Evolutionary conservation across 2,329 filamentous ascomycete species (phyloP).

Genomic region (Penicillium fuscoglaucum): DNA sequence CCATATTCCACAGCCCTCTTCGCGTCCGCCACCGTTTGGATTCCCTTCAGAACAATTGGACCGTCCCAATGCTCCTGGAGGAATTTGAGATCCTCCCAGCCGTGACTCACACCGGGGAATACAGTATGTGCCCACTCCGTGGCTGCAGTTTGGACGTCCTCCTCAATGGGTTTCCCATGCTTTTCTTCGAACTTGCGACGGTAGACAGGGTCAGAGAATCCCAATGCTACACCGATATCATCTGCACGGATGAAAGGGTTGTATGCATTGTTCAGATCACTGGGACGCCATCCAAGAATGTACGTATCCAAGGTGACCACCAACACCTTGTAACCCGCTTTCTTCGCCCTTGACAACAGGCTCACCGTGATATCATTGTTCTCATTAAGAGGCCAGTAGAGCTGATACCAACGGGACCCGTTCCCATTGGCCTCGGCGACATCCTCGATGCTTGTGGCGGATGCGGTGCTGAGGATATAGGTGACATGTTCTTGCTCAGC

Average conservation of each 20-base stretch:
- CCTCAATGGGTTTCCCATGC: constrained; percentile 44
- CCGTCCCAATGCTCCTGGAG: constrained; percentile 61
- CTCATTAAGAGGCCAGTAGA: constrained; percentile 65
- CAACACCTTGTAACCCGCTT: constrained; percentile 61
- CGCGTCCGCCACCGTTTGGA: constrained; percentile 50
- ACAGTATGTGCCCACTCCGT: constrained; percentile 54
- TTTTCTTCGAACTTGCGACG: constrained; percentile 53
- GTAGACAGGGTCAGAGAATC: constrained; percentile 67
- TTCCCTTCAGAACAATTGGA: constrained; percentile 62
- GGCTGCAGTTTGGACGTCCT: constrained; percentile 49
- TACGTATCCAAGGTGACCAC: constrained; percentile 74
- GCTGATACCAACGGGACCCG: constrained; percentile 67
- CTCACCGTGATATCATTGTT: constrained; percentile 65
- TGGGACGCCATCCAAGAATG: constrained; percentile 66
- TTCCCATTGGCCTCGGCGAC: constrained; percentile 58
- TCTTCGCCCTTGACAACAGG: constrained; percentile 60
- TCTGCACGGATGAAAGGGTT: constrained; percentile 32
- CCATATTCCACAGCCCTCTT: constrained; percentile 45
- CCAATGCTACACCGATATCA: constrained; percentile 57
- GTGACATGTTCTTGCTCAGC: constrained; percentile 61
- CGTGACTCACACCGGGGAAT: constrained; percentile 55
- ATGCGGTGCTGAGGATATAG: constrained; percentile 66
- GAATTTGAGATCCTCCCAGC: constrained; percentile 60
- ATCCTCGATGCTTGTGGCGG: constrained; percentile 64
- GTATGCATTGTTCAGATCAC: constrained; percentile 63